Base-by-base conservation (phyloP, 2,329 filamentous ascomycete species). In the Cladosporium cucumerinum region DNA sequence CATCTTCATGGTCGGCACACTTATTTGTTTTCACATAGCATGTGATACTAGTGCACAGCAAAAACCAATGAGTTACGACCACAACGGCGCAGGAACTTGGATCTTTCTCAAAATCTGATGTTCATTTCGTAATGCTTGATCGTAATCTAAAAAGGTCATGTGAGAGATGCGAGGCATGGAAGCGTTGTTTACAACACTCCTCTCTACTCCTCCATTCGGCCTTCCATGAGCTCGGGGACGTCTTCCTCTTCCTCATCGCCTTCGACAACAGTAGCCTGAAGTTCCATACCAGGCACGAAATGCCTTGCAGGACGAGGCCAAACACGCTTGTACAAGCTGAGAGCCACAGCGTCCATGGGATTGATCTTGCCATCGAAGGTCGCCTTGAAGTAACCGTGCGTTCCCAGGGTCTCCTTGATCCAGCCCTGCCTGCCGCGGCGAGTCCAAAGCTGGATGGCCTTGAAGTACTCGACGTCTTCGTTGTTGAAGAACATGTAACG, bases 401-500 rank as follows among this genome's bases (percentile, higher is more conserved):
- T 99, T 72, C 95, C 95, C 58, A 99, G 81, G 65, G 89, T 86
- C 82, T 99, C 95, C 83, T 97, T 97, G 82, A 99, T 87, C 77
- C 89, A 97, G 10, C 95, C 95, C 70, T 87, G 91, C 67, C 95
- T 84, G 7, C 95, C 95, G 32, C 94, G 82, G 81, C 87, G 91
- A 5, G 95, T 99, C 93, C 94, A 99, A 68, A 99, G 80, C 66
- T 95, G 94, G 75, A 99, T 78, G 0, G 94, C 94, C 82, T 97
- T 96, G 86, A 98, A 99, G 93, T 95, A 99, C 70, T 91, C 87
- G 34, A 99, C 92, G 70, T 99, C 96, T 73, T 94, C 92, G 57
- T 90, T 84, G 82, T 94, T 96, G 87, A 99, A 99, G 85, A 99
- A 99, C 96, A 99, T 99, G 85, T 99, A 99, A 32, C 95, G 89